Conservation (phyloP, 2,329 filamentous ascomycete genomes). For the Aspergillus sp. region DNA sequence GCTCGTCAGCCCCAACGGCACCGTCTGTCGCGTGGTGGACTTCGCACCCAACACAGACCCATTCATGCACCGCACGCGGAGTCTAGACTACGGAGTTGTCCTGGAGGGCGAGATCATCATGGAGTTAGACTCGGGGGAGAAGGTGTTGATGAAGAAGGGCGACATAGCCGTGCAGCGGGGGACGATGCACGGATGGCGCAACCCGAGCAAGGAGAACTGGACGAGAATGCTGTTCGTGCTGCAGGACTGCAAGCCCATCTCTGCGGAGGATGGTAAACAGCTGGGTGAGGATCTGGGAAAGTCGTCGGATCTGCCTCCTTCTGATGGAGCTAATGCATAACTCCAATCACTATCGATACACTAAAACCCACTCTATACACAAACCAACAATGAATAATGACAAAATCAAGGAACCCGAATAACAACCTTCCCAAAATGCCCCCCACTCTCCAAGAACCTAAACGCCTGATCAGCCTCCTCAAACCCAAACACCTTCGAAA, state of each 20-base stretch:
- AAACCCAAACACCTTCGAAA: constrained; percentile 59
- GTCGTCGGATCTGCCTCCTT: constrained; percentile 1
- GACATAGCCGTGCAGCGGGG: constrained; percentile 60
- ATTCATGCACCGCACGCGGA: constrained; percentile 57
- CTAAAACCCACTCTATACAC: too few species aligned
- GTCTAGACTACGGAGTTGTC: constrained; percentile 58
- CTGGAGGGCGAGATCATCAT: constrained; percentile 58
- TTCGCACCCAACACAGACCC: constrained; percentile 48
- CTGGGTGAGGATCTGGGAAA: constrained; percentile 31
- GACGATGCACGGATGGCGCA: constrained; percentile 59
- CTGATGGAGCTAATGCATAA: too few species aligned
- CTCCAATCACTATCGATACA: too few species aligned
- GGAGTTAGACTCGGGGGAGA: constrained; percentile 55
- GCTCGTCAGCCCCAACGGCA: constrained; percentile 44
- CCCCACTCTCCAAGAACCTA: constrained; percentile 53
- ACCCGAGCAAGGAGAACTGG: constrained; percentile 52
- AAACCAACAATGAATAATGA: too few species aligned
- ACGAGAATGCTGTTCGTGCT: constrained; percentile 47
- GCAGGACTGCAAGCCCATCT: constrained; percentile 30
- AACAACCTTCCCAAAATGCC: constrained; percentile 59
- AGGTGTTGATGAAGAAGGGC: constrained; percentile 49
- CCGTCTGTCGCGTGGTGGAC: constrained; percentile 52
- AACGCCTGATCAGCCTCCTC: constrained; percentile 56
- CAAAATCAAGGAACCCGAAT: constrained; percentile 45
- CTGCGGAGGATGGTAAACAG: constrained; percentile 20